These are phyloP conservation scores for Diplodia scrobiculata DNA, from an alignment of 2,329 filamentous ascomycete species.

Conservation along the genomic window DNA sequence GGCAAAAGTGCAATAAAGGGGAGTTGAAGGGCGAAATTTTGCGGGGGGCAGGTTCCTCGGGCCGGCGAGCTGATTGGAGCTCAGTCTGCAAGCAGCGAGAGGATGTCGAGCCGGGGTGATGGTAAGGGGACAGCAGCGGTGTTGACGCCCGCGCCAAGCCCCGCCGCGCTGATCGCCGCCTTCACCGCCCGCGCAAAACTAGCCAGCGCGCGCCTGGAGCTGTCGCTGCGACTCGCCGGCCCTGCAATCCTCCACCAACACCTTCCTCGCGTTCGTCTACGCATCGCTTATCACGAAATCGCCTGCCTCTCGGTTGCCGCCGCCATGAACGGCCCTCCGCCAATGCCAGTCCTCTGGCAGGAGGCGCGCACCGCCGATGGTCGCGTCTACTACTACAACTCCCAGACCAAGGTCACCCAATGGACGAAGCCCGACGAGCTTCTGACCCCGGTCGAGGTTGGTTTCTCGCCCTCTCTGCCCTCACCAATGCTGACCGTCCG, in stretches of 20 bases:
- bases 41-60: not conserved
- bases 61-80: conserved; percentile 11
- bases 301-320: not conserved
- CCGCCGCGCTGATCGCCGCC: conserved; percentile 15
- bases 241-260: not conserved
- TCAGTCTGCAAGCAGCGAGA: conserved; percentile 17
- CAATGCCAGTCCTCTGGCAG: conserved; percentile 67
- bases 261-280: not conserved
- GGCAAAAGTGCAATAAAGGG: not conserved
- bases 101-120: not conserved
- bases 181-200: conserved; percentile 26
- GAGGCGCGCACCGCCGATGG: conserved; percentile 81
- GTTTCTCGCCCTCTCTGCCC: conserved; percentile 30
- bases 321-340: conserved; percentile 62
- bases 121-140: conserved; percentile 25
- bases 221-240: conserved; percentile 2
- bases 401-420: conserved; percentile 80
- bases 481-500: conserved; percentile 31
- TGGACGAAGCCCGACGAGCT: conserved; percentile 93
- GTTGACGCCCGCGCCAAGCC: conserved; percentile 17
- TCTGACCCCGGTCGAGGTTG: conserved; percentile 79
- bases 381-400: conserved; percentile 88
- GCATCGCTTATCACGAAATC: not conserved
- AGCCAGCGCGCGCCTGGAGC: conserved; percentile 19
- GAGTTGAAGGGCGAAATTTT: not conserved